Evolutionary conservation across 805 yeast genomes (phyloP), one percentile per base, ranked within the genome.

Genomic region (Wickerhamomyces bisporus): DNA sequence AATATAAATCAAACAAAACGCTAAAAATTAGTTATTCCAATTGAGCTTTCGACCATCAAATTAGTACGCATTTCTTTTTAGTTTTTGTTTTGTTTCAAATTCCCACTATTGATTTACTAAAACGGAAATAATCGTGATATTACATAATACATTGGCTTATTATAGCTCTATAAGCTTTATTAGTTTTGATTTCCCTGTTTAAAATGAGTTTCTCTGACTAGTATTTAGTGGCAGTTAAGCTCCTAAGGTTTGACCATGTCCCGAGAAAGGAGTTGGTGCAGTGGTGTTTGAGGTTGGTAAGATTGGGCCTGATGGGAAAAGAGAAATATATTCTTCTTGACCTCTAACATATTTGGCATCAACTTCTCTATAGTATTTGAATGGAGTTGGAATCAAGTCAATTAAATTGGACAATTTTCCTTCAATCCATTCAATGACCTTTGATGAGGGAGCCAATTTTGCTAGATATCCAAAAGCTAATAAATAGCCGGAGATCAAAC

Each of bases 391-490:
- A 43, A 86, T 69, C 41, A 68, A 51, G 8, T 60, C 60, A 42
- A 86, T 86, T 16, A 68, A 61, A 3, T 53, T 53, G 8, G 65
- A 68, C 12, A 81, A 54, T 46, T 73, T 73, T 12, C 48, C 39
- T 61, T 87, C 96, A 38, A 85, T 81, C 60, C 68, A 77, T 42
- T 75, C 72, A 9, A 86, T 72, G 3, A 77, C 53, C 47, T 75
- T 67, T 31, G 81, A 71, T 7, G 88, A 86, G 12, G 93, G 94
- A 31, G 70, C 68, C 42, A 86, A 60, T 34, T 69, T 61, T 26
- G 68, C 68, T 39, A 86, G 64, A 47, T 73, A 69, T 12, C 80
- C 86, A 45, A 62, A 60, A 4, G 72, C 79, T 50, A 81, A 65
- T 6, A 75, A 68, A 56, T 72, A 82, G 9, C 96, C 96, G 11